Base-by-base conservation (phyloP, 257 asterid genomes). In the Solanum phureja region DNA sequence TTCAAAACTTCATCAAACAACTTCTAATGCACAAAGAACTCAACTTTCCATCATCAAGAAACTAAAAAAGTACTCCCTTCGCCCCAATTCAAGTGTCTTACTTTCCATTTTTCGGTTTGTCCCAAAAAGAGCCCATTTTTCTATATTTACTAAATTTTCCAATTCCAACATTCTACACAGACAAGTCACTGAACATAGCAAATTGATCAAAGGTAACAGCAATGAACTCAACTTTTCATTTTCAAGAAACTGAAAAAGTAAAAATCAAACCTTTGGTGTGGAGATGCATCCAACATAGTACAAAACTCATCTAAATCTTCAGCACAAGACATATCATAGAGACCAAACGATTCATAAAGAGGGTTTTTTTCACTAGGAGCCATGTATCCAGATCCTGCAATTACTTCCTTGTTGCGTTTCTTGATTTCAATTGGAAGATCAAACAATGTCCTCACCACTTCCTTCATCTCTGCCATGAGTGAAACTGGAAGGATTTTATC, bases 321-420 rank as follows among this genome's bases (percentile, higher is more conserved):
- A 21, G 88, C 35, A 12, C 93, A 91, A 1, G 93, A 90, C 87
- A 90, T 86, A 24, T 95, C 96, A 86, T 93, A 93, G 9, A 95
- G 94, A 16, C 98, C 98, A 33, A 95, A 85, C 1, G 96, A 92
- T 74, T 95, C 96, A 81, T 93, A 94, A 27, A 93, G 92, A 8
- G 98, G 98, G 86, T 93, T 94, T 49, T 19, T 86, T 42, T 81
- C 34, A 12, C 91, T 89, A 14, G 95, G 98, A 9, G 94, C 90
- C 89, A 94, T 85, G 87, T 94, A 95, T 7, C 98, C 98, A 83
- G 95, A 94, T 12, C 94, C 94, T 8, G 89, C 89, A 24, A 94
- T 91, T 3, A 90, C 95, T 9, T 86, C 93, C 24, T 19, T 46
- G 86, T 94, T 95, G 7, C 94, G 84, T 87, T 82, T 35, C 92